Conservation (phyloP, 192 early-diverging fungal genomes). For the Powellomyces hirtus region DNA sequence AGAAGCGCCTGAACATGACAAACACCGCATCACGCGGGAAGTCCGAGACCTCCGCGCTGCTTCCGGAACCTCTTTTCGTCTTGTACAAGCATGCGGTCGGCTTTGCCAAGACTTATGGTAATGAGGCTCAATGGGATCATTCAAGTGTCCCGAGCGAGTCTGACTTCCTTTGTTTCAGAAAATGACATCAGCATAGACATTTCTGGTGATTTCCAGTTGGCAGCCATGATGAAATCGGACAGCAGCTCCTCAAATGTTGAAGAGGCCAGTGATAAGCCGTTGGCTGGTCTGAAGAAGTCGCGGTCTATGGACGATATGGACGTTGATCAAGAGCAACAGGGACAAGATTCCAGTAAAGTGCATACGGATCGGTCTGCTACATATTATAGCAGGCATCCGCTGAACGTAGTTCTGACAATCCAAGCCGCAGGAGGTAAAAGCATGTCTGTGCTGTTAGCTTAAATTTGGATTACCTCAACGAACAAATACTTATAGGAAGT, state of each 20-base stretch:
- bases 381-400: conserved; percentile 11
- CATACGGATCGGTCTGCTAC: conserved; percentile 10
- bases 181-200: neutral
- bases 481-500: neutral
- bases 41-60: conserved; percentile 5
- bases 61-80: conserved; percentile 30
- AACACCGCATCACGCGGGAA: neutral
- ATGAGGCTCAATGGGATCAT: too few relatives aligned
- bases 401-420: conserved; percentile 4
- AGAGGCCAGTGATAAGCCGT: neutral
- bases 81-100: conserved; percentile 28
- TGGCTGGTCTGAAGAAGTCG: neutral
- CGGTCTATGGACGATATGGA: conserved; percentile 16
- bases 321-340: conserved; percentile 17
- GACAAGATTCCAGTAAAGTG: neutral
- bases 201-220: neutral
- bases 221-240: neutral
- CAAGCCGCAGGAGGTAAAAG: neutral
- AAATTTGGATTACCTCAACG: neutral
- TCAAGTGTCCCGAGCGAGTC: neutral
- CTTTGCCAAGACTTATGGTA: conserved; percentile 3
- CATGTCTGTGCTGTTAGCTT: neutral
- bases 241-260: neutral
- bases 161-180: neutral
- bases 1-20: conserved; percentile 23